Base-by-base conservation (phyloP, 176 grass and related monocot genomes). In the Otatea glauca region DNA sequence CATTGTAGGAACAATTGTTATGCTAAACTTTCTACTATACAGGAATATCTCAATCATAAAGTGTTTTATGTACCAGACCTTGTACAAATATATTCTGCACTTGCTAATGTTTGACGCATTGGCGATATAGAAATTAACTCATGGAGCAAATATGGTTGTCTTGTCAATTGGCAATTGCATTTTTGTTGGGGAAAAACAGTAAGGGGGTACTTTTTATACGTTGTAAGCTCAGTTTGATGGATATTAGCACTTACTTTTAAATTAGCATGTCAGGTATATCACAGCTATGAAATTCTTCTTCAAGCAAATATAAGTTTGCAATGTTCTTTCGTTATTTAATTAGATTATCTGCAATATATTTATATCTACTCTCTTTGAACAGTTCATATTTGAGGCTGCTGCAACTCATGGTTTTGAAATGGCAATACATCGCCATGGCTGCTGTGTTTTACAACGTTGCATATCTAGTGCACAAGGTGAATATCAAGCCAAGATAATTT, bases 311-410 rank as follows among this genome's bases (percentile, higher is more conserved):
- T 62, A 42, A 42, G 3, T 72, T 56, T 79, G 8, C 37, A 18
- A 12, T 64, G n/a, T 65, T 74, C 38, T 88, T 81, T 45, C 14
- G 65, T 73, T 10, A 70, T 60, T 65, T 79, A 24, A 15, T 37
- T 80, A 23, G 25, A 66, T 44, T 55, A 35, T 87, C 24, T 81
- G 20, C 5, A 18, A 39, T 53, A 13, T 67, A 27, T 69, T 80
- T 51, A 86, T 73, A 34, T 48, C 24, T 24, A 53, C 60, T 83
- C 12, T 83, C 23, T 74, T 68, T 79, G 55, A 66, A 50, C 84
- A 95, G 95, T 88, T 93, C 71, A 95, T 98, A 82, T 98, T 88
- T 84, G 92, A 98, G 37, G 89, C 91, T 32, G 95, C 92, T 66
- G 87, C 87, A 82, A 70, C 49, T 42, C 76, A 88, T 61, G 92